These are phyloP conservation scores for Arabidopsis suecica DNA, from an alignment of 345 rosid genomes.

Conservation along the genomic window DNA sequence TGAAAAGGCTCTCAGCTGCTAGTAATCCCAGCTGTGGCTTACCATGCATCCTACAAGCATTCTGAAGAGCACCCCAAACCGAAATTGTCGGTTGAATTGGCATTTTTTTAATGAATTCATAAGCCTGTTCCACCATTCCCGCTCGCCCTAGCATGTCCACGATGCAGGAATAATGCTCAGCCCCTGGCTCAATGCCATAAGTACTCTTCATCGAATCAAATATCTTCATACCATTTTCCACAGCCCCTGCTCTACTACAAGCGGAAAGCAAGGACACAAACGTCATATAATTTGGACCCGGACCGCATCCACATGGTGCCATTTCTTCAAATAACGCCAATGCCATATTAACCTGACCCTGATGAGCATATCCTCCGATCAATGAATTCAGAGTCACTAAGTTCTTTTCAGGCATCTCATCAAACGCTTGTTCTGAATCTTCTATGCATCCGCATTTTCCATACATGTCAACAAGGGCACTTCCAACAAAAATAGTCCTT, in stretches of 20 bases:
- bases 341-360: constrained; percentile 68
- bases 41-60: constrained; percentile 74
- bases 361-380: constrained; percentile 81
- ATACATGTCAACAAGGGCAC: constrained; percentile 87
- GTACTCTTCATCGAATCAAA: constrained; percentile 66
- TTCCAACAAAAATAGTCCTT: constrained; percentile 67
- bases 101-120: constrained; percentile 63
- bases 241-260: constrained; percentile 82
- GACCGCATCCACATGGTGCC: constrained; percentile 44
- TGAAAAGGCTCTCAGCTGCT: constrained; percentile 71
- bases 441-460: constrained; percentile 89
- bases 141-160: constrained; percentile 88
- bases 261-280: constrained; percentile 79
- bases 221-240: constrained; percentile 65
- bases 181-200: constrained; percentile 66
- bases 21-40: constrained; percentile 67
- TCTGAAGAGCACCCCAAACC: constrained; percentile 91
- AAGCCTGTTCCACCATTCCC: constrained; percentile 76
- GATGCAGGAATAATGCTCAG: constrained; percentile 82
- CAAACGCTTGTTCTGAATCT: constrained; percentile 61
- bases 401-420: constrained; percentile 66
- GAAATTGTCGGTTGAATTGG: constrained; percentile 71
- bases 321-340: constrained; percentile 63
- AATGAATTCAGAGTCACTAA: constrained; percentile 78
- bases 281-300: constrained; percentile 70